Evolutionary conservation across 371 early-diverging fungal species (phyloP).

Genomic region (Capillidium rhysosporum): DNA sequence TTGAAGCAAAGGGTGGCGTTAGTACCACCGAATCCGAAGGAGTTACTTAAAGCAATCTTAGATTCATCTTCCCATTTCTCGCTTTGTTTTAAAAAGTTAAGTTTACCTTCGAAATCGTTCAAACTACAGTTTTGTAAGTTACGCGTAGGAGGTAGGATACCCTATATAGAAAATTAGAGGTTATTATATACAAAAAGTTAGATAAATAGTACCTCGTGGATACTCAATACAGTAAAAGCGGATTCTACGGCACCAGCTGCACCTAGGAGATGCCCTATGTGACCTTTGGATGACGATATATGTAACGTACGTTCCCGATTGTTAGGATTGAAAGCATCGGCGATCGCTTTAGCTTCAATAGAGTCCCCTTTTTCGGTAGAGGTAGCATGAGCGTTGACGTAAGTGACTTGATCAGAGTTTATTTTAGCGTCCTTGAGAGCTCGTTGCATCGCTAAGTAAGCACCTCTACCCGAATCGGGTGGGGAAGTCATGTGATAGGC

Average conservation of each 20-base stretch:
- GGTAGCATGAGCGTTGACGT: slow-evolving; percentile 93
- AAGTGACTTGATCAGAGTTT: slow-evolving; percentile 40
- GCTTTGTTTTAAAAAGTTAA: slow-evolving; percentile 52
- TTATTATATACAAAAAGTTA: not conserved
- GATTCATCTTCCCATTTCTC: slow-evolving; percentile 32
- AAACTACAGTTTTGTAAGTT: slow-evolving; percentile 40
- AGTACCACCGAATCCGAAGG: slow-evolving; percentile 95
- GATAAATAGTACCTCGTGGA: slow-evolving; percentile 28
- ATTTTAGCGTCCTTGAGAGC: slow-evolving; percentile 45
- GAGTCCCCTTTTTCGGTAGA: slow-evolving; percentile 46
- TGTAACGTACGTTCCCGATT: slow-evolving; percentile 25
- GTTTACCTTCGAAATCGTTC: slow-evolving; percentile 28
- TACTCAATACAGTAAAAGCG: slow-evolving; percentile 58
- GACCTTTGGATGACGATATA: slow-evolving; percentile 80
- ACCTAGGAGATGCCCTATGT: slow-evolving; percentile 82
- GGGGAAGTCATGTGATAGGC: slow-evolving; percentile 90
- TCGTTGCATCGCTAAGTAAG: slow-evolving; percentile 61
- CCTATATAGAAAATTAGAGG: slow-evolving; percentile 14
- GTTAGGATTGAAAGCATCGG: slow-evolving; percentile 5
- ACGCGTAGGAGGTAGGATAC: slow-evolving; percentile 62
- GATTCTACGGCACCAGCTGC: slow-evolving; percentile 93
- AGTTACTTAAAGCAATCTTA: slow-evolving; percentile 64
- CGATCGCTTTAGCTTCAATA: slow-evolving; percentile 28
- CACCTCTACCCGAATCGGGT: slow-evolving; percentile 66
- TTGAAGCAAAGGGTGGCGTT: slow-evolving; percentile 66